Percentiles rank a stretch among this genome's conserved stretches.
phyloP scores from a whole-genome alignment of 768 basidiomycete species.

The Cyclocybe aegerita region DNA sequence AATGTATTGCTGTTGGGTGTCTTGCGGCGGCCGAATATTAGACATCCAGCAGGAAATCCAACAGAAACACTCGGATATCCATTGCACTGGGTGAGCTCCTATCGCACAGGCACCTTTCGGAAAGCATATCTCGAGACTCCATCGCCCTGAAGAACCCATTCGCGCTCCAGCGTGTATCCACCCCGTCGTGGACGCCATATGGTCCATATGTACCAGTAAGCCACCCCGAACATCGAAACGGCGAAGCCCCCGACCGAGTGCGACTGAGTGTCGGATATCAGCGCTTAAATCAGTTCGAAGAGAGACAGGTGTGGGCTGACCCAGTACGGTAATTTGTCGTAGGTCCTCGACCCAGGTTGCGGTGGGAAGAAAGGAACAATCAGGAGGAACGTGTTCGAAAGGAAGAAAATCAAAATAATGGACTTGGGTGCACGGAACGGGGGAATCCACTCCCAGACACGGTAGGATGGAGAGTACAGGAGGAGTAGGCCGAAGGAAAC shows the following conservation, averaged over 20 bases:
- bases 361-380: conserved; percentile 66
- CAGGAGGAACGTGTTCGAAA: conserved; percentile 67
- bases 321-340: conserved; percentile 66
- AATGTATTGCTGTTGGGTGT: too few relatives aligned
- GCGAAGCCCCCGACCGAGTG: conserved; percentile 48
- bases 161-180: conserved; percentile 50
- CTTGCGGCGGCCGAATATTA: too few relatives aligned
- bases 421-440: conserved; percentile 58
- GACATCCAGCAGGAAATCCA: too few relatives aligned
- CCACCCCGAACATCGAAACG: conserved; percentile 46
- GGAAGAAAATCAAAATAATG: conserved; percentile 53
- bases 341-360: conserved; percentile 44
- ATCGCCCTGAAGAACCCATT: conserved; percentile 51
- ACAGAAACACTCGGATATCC: too few relatives aligned
- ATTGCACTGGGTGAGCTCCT: not conserved
- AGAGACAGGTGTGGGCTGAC: conserved; percentile 34
- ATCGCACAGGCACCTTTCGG: conserved; percentile 29
- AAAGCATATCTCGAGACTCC: conserved; percentile 59
- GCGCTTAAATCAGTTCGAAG: not conserved
- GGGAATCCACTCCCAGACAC: conserved; percentile 55
- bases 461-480: conserved; percentile 48
- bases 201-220: conserved; percentile 58
- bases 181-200: conserved; percentile 46
- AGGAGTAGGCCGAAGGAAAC: conserved; percentile 64
- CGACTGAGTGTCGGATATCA: conserved; percentile 29